Evolutionary conservation across 164 flowering plant genomes (phyloP), one percentile per base, ranked within the genome.

Genomic region (Houttuynia cordata): DNA sequence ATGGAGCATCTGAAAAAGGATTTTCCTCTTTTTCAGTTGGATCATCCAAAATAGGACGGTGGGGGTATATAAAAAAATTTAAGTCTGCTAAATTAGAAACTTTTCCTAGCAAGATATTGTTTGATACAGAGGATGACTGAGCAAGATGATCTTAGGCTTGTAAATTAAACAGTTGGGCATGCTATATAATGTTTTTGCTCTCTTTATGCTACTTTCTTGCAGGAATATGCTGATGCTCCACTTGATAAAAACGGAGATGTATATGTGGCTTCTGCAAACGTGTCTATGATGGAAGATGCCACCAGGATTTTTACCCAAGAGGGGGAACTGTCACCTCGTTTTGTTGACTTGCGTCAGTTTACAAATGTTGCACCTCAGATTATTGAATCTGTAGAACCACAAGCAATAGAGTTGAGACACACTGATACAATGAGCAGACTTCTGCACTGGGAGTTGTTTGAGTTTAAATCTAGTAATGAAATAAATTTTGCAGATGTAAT

Each of bases 201-300:
- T 10, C 1, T 3, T 10, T 42, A 5, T 42, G 49, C 51, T n/a
- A n/a, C n/a, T n/a, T n/a, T n/a, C n/a, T n/a, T 64, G 64, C 75
- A 70, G 76, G 63, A 21, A 60, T 45, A 62, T 62, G 15, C 45
- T 41, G 55, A 53, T 54, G 37, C 59, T 61, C 64, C 53, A 7
- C 40, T 61, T 61, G 51, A 58, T 42, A 50, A 58, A 40, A 66
- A 25, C 41, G 66, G 68, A 61, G 66, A 39, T 59, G 47, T 30
- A 63, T 53, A 23, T 40, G n/a, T 62, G 24, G 58, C 64, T 47
- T 51, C 66, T 45, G 60, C 53, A 22, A 57, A 57, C 45, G 41
- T 52, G 19, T 15, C 66, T 41, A 34, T 41, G 50, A 40, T 37
- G 21, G 58, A 58, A 24, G 30, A 45, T 62, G 59, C 51, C 22